Percentiles rank a stretch among this genome's conserved stretches.
Conservation (phyloP, 495 filamentous ascomycete genomes). For the Corynascus novoguineensis region DNA sequence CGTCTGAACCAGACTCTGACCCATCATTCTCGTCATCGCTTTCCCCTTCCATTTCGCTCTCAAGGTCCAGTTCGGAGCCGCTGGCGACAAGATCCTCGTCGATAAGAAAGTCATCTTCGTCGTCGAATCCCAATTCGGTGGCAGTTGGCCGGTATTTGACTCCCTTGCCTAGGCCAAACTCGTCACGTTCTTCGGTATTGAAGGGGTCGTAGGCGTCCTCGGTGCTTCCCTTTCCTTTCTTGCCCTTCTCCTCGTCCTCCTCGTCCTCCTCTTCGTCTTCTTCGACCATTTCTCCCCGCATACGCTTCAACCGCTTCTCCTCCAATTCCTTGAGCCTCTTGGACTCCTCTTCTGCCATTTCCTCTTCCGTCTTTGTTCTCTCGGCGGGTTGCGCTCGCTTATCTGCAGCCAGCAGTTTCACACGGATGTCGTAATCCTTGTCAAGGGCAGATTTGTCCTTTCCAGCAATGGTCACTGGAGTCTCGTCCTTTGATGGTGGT, state of each 20-base stretch:
- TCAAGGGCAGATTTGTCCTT: constrained; percentile 60
- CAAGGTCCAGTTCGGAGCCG: constrained; percentile 57
- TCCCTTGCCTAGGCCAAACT: constrained; percentile 52
- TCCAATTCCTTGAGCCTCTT: constrained; percentile 72
- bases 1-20: constrained; percentile 31
- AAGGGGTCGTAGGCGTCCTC: constrained; percentile 22
- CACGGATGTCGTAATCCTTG: constrained; percentile 75
- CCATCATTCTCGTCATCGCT: constrained; percentile 37
- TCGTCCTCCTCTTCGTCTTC: constrained; percentile 49
- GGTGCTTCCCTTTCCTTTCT: constrained; percentile 37
- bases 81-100: constrained; percentile 78
- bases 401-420: constrained; percentile 77
- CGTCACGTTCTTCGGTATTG: constrained; percentile 44
- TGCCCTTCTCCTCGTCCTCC: constrained; percentile 35
- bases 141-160: constrained; percentile 44
- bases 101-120: constrained; percentile 88
- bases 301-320: constrained; percentile 63
- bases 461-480: constrained; percentile 50
- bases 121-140: constrained; percentile 60
- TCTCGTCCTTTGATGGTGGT: constrained; percentile 16
- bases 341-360: constrained; percentile 70
- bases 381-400: constrained; percentile 77
- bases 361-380: constrained; percentile 85
- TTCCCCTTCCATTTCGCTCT: constrained; percentile 47
- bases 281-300: constrained; percentile 58